Evolutionary conservation across 1,284 basidiomycete genomes (phyloP).

Genomic region (Psilocybe mexicana): DNA sequence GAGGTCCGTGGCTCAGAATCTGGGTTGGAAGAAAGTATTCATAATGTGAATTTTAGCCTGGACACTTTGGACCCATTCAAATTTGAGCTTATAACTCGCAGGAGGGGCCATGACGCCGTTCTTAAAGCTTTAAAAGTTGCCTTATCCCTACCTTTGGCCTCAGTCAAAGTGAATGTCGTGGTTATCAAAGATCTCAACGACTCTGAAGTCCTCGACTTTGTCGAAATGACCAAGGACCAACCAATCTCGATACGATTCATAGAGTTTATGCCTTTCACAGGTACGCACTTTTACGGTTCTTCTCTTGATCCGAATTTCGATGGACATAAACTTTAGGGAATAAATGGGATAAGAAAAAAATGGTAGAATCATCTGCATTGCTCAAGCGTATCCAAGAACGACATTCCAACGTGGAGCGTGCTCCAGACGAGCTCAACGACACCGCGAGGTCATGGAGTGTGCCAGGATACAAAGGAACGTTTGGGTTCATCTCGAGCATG

Average conservation of each 20-base stretch:
- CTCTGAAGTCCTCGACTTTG: slow-evolving; percentile 74
- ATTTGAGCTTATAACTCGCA: slow-evolving; percentile 84
- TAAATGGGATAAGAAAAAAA: slow-evolving; percentile 81
- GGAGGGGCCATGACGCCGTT: slow-evolving; percentile 75
- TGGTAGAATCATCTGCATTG: slow-evolving; percentile 73
- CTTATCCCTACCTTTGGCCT: slow-evolving; percentile 51
- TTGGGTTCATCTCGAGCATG: slow-evolving; percentile 92
- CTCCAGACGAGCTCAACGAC: slow-evolving; percentile 72
- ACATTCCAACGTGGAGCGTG: slow-evolving; percentile 53
- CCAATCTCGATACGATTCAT: slow-evolving; percentile 81
- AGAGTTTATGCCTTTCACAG: slow-evolving; percentile 93
- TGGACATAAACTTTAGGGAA: slow-evolving; percentile 54
- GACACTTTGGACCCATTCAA: slow-evolving; percentile 88
- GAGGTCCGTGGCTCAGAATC: slow-evolving; percentile 45
- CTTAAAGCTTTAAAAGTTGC: slow-evolving; percentile 69
- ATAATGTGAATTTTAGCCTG: slow-evolving; percentile 46
- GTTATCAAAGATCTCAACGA: slow-evolving; percentile 82
- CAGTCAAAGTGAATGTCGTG: slow-evolving; percentile 85
- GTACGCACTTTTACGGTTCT: slow-evolving; percentile 34
- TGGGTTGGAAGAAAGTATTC: slow-evolving; percentile 7
- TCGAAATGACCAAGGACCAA: slow-evolving; percentile 69
- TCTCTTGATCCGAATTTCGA: too few species aligned
- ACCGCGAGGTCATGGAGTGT: slow-evolving; percentile 81
- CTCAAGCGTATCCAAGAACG: slow-evolving; percentile 48
- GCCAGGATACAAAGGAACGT: slow-evolving; percentile 69